phyloP scores from a whole-genome alignment of 768 basidiomycete genomes.

The Leccinum longicurvipes region DNA sequence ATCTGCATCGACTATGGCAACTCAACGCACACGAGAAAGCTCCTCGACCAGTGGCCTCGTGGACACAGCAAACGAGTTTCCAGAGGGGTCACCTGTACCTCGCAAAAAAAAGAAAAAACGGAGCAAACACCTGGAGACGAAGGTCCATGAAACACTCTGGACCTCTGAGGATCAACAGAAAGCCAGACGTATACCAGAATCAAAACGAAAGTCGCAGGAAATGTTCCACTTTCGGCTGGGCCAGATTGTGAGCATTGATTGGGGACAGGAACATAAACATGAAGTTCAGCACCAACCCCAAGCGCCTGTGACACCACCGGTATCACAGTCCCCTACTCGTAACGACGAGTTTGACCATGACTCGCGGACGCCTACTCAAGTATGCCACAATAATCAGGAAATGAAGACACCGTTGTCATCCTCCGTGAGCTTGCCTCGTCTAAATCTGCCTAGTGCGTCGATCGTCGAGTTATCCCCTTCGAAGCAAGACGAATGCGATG shows the following conservation, averaged over 20 bases:
- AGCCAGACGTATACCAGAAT: not conserved
- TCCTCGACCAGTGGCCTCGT: not conserved
- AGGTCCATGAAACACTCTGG: not conserved
- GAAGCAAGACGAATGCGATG: not conserved
- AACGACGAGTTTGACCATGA: not conserved
- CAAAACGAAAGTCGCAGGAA: not conserved
- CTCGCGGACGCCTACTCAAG: not conserved
- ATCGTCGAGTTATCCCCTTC: not conserved
- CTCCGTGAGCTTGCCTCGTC: not conserved
- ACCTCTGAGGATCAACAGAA: not conserved
- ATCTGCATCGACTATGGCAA: not conserved
- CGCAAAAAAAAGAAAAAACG: slow-evolving; percentile 4
- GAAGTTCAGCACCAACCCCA: not conserved
- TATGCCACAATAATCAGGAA: not conserved
- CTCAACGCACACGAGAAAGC: not conserved
- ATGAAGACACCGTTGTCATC: slow-evolving; percentile 2
- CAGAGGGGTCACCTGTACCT: not conserved
- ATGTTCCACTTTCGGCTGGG: slow-evolving; percentile 17
- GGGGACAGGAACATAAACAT: not conserved
- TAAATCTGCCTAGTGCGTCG: not conserved
- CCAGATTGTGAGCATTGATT: slow-evolving; percentile 7
- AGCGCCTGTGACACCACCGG: not conserved
- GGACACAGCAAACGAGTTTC: not conserved
- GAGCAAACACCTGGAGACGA: not conserved
- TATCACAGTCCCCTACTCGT: not conserved